Percentiles rank a stretch among this genome's conserved stretches.
These are phyloP conservation scores for Pseudoperonospora humuli DNA, from an alignment of 352 stramenopile genomes.

Conservation along the genomic window DNA sequence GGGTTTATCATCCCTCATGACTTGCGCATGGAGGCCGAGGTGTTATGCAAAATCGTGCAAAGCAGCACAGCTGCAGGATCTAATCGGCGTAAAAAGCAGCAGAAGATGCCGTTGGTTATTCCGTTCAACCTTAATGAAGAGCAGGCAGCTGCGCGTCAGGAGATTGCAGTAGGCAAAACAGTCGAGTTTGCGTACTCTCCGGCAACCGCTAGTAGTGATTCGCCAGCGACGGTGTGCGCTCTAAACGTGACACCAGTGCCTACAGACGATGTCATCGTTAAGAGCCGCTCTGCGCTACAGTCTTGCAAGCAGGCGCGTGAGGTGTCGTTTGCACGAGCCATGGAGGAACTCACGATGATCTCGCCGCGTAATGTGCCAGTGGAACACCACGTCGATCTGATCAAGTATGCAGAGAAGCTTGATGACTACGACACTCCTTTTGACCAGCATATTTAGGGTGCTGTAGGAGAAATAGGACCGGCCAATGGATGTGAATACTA, in stretches of 20 bases:
- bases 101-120: conserved; percentile 59
- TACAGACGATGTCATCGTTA: conserved; percentile 51
- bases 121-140: conserved; percentile 55
- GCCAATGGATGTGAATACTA: conserved; percentile 23
- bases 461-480: conserved; percentile 17
- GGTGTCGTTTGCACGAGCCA: conserved; percentile 64
- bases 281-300: conserved; percentile 60
- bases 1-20: conserved; percentile 75
- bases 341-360: conserved; percentile 71
- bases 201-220: conserved; percentile 12
- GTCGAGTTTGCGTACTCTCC: conserved; percentile 56
- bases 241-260: conserved; percentile 55
- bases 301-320: conserved; percentile 70
- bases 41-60: conserved; percentile 7
- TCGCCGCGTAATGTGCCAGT: conserved; percentile 70
- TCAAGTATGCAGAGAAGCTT: conserved; percentile 79
- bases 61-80: conserved; percentile 4
- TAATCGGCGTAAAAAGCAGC: conserved; percentile 11
- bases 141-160: conserved; percentile 27
- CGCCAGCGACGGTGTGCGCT: conserved; percentile 31
- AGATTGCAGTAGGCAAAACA: conserved; percentile 56
- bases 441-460: conserved; percentile 53
- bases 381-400: conserved; percentile 72
- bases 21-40: conserved; percentile 30
- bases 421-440: conserved; percentile 53